A percentile compares a stretch with the other conserved stretches of the same genome.
phyloP scores from a whole-genome alignment of 352 stramenopile genomes.

The Poterioochromonas sp. region DNA sequence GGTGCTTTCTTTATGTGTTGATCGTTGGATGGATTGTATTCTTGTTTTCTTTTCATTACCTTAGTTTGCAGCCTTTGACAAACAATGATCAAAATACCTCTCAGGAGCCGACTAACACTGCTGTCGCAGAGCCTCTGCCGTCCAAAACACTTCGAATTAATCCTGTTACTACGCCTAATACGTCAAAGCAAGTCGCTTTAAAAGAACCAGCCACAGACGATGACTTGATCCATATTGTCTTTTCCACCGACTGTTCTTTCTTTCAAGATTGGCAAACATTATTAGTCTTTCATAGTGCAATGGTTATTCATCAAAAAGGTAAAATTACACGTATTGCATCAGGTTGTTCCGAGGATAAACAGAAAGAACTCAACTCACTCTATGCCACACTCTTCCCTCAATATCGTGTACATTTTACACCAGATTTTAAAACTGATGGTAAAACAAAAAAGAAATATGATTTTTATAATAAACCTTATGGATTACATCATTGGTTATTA shows the following conservation, averaged over 20 bases:
- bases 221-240: constrained; percentile 42
- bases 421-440: constrained; percentile 39
- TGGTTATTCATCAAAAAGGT: constrained; percentile 43
- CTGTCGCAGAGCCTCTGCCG: too few relatives aligned
- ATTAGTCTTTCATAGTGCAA: constrained; percentile 43
- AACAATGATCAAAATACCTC: too few relatives aligned
- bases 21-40: too few relatives aligned
- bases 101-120: too few relatives aligned
- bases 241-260: constrained; percentile 49
- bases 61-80: too few relatives aligned
- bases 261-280: constrained; percentile 53
- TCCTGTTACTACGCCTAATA: too few relatives aligned
- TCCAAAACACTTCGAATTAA: too few relatives aligned
- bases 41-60: too few relatives aligned
- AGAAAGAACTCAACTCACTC: constrained; percentile 33
- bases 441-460: constrained; percentile 45
- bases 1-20: too few relatives aligned
- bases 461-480: constrained; percentile 52
- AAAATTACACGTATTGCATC: constrained; percentile 46
- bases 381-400: constrained; percentile 34
- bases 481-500: constrained; percentile 45
- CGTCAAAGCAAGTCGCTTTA: too few relatives aligned
- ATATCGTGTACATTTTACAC: constrained; percentile 48
- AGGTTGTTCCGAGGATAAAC: constrained; percentile 41
- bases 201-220: neutral